A percentile compares a stretch with the other conserved stretches of the same genome.
These are phyloP conservation scores for Chaetothyriales sp. DNA, from an alignment of 2,329 filamentous ascomycete genomes.

Conservation along the genomic window DNA sequence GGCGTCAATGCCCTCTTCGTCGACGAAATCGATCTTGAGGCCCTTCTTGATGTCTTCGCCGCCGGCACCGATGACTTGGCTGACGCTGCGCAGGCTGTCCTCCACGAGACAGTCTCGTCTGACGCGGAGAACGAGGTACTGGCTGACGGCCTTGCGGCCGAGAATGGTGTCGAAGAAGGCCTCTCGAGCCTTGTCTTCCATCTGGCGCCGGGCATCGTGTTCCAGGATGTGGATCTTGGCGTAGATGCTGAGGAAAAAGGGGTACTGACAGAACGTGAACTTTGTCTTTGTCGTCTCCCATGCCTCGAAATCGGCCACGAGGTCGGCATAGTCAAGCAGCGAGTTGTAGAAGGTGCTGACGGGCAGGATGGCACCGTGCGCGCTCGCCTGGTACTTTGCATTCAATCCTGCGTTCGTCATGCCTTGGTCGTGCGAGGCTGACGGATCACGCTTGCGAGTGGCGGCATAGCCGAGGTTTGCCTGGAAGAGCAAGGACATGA, in stretches of 20 bases:
- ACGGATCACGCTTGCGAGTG: slow-evolving; percentile 26
- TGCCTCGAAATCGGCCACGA: slow-evolving; percentile 71
- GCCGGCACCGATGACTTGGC: slow-evolving; percentile 67
- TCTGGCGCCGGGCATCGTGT: slow-evolving; percentile 74
- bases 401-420: slow-evolving; percentile 27
- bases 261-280: slow-evolving; percentile 85
- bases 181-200: slow-evolving; percentile 76
- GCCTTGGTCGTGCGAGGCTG: slow-evolving; percentile 18
- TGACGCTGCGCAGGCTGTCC: slow-evolving; percentile 62
- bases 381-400: slow-evolving; percentile 31
- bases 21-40: slow-evolving; percentile 68
- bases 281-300: slow-evolving; percentile 65
- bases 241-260: slow-evolving; percentile 81
- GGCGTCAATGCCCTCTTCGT: slow-evolving; percentile 83
- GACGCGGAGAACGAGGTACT: slow-evolving; percentile 64
- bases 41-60: slow-evolving; percentile 84
- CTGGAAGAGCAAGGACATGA: slow-evolving; percentile 67
- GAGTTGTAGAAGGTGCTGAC: slow-evolving; percentile 82
- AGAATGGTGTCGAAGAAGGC: slow-evolving; percentile 86
- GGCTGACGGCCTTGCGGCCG: slow-evolving; percentile 57
- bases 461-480: slow-evolving; percentile 52
- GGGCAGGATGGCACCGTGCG: slow-evolving; percentile 55
- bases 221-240: slow-evolving; percentile 85
- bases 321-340: slow-evolving; percentile 70
- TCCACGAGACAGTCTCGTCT: slow-evolving; percentile 54